These are phyloP conservation scores for Selaginella tamariscina DNA, from an alignment of 75 land plant species.

Conservation along the genomic window DNA sequence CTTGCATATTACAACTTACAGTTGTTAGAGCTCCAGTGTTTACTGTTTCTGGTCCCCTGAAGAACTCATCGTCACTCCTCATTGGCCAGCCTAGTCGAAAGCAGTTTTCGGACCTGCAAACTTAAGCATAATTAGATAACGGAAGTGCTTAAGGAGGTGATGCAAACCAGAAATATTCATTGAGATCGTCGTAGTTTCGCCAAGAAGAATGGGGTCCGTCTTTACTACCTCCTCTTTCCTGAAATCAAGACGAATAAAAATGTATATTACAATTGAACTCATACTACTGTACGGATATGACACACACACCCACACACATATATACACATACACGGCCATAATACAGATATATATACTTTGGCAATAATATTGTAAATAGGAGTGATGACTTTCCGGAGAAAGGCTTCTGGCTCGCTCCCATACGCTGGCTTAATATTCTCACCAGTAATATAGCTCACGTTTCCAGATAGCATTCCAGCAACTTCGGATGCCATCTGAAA, in stretches of 20 bases:
- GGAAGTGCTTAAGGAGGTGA: not conserved
- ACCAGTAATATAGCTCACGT: constrained; percentile 6
- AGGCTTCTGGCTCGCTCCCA: not conserved
- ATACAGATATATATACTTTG: not conserved
- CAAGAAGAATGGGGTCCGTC: constrained; percentile 73
- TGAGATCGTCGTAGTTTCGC: constrained; percentile 92
- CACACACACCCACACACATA: too few relatives aligned
- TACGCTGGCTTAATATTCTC: constrained; percentile 11
- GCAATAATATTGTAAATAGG: constrained; percentile 2
- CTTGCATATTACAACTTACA: too few relatives aligned
- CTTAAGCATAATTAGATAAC: not conserved
- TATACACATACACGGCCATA: too few relatives aligned
- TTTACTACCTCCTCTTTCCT: not conserved
- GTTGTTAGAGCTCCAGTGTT: too few relatives aligned
- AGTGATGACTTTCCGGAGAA: not conserved
- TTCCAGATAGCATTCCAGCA: constrained; percentile 2
- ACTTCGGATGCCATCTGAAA: constrained; percentile 8
- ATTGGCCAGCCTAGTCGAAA: constrained; percentile 78
- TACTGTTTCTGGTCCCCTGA: constrained; percentile 27
- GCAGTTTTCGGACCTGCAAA: constrained; percentile 53
- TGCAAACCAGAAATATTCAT: constrained; percentile 74
- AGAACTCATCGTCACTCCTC: constrained; percentile 40
- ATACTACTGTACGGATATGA: too few relatives aligned
- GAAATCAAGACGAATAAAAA: not conserved
- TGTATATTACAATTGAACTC: too few relatives aligned